Conservation (phyloP, 257 asterid genomes). For the Ehretia macrophylla region DNA sequence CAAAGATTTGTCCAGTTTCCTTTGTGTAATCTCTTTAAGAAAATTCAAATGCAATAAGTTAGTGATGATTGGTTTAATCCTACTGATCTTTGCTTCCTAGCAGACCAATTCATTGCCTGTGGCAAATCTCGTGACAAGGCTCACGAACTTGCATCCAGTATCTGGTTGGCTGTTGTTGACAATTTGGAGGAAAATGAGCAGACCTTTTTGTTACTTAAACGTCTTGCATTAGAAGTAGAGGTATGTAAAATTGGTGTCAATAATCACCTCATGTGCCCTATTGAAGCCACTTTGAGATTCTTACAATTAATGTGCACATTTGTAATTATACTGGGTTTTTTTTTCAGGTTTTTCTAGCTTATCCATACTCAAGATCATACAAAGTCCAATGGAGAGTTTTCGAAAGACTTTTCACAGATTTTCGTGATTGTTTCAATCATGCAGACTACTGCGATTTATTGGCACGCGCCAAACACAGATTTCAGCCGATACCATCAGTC, state of each 20-base stretch:
- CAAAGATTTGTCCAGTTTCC: no score
- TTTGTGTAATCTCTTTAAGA: no score
- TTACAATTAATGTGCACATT: no score
- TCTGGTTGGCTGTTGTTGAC: constrained; percentile 75
- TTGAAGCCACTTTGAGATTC: no score
- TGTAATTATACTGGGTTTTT: no score
- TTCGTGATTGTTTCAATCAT: constrained; percentile 56
- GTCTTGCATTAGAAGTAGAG: constrained; percentile 64
- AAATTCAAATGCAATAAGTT: no score
- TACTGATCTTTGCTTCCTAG: constrained; percentile 13
- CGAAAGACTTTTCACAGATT: constrained; percentile 65
- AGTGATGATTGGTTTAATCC: constrained; percentile 20
- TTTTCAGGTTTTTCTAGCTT: constrained; percentile 58
- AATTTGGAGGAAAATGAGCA: constrained; percentile 62
- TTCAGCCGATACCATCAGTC: constrained; percentile 59
- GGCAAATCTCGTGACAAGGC: constrained; percentile 69
- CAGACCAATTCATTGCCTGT: constrained; percentile 82
- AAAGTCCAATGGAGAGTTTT: constrained; percentile 68
- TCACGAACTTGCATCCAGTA: constrained; percentile 55
- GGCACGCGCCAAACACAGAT: constrained; percentile 58
- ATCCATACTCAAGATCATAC: constrained; percentile 64
- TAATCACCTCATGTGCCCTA: no score
- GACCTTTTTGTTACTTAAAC: constrained; percentile 56
- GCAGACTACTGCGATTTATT: constrained; percentile 54
- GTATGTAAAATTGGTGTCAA: constrained; percentile 34